Conservation (phyloP, 2,329 filamentous ascomycete species). For the Nemania sp. region DNA sequence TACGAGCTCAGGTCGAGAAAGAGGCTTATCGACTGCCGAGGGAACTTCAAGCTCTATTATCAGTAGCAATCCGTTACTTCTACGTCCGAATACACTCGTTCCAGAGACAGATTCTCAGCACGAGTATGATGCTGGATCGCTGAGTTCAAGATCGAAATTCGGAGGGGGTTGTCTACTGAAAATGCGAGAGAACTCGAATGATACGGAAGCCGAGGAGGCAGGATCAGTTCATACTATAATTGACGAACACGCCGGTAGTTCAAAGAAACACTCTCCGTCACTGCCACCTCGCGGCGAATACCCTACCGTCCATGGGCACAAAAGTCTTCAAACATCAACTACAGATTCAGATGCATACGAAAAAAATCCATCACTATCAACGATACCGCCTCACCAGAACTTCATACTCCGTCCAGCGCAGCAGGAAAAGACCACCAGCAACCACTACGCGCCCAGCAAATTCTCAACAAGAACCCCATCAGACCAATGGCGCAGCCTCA, state of each 20-base stretch:
- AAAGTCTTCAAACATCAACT: neutral
- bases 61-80: neutral
- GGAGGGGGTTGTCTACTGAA: neutral
- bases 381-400: neutral
- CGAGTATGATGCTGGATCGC: neutral
- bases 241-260: neutral
- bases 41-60: neutral
- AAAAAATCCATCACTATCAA: neutral
- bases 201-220: neutral
- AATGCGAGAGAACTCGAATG: neutral
- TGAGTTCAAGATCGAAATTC: neutral
- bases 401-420: neutral
- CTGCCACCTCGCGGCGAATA: neutral
- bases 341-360: neutral
- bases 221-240: neutral
- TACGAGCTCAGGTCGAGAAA: neutral
- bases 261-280: neutral
- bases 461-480: neutral
- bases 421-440: neutral
- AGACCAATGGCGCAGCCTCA: constrained; percentile 29
- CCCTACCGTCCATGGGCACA: neutral
- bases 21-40: neutral
- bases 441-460: no score
- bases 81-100: neutral
- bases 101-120: neutral